Base-by-base conservation (phyloP, 371 early-diverging fungal species). In the Mucor circinelloides region DNA sequence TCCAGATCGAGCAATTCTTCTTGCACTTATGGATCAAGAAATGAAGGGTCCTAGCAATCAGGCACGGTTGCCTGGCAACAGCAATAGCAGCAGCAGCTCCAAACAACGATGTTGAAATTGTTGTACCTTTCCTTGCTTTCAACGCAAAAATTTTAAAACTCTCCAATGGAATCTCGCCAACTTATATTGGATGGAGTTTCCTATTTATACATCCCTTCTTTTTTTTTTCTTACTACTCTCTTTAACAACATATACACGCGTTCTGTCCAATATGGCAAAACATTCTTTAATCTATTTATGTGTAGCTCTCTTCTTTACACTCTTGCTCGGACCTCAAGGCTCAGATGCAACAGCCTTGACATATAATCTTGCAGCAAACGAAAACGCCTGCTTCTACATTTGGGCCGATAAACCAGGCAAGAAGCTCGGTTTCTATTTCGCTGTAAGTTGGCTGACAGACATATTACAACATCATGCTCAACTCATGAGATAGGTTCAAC, bases 341-440 rank as follows among this genome's bases (percentile, higher is more conserved):
- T 52, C 27, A 52, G 52, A 52, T 52, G 88, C 87, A 17, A 85
- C 88, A 21, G 84, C 96, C 5, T 82, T 97, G 64, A 95, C 96
- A 60, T 96, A 94, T 78, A 87, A 85, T 69, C 87, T 98, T 72
- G 89, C 88, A 57, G 93, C 97, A 25, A 92, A 94, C 72, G 97
- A 96, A 76, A 86, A 91, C 55, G 85, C 89, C 27, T 95, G 95
- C 74, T 95, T 92, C 76, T 93, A 91, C 79, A 80, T 86, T 13
- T 82, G 79, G 70, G 83, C 88, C 27, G 91, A 90, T 66, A 70
- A 84, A 52, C 87, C 90, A 6, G 89, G 87, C 64, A 89, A 92
- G 78, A 98, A 98, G 82, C 76, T 97, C 54, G 91, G 93, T 25
- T 95, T 98, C 74, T 98, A 97, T 84, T 97, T 96, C 89, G 94